A percentile compares a stretch with the other conserved stretches of the same genome.
phyloP scores from a whole-genome alignment of 106 monocot species.

The Ottelia alismoides region DNA sequence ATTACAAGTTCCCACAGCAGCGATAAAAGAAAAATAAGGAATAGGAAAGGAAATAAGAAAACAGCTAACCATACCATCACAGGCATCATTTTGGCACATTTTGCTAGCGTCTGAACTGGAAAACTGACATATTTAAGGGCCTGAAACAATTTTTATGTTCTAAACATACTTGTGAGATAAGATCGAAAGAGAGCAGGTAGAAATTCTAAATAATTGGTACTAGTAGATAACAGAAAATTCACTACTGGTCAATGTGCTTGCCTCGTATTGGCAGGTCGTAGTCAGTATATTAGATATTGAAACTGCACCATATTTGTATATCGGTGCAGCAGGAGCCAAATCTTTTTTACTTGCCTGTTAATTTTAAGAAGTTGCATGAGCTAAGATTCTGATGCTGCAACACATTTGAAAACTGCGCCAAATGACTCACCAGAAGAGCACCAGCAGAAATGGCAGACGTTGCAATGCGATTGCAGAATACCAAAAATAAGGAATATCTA shows the following conservation, averaged over 20 bases:
- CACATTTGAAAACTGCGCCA: neutral
- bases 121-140: constrained; percentile 99
- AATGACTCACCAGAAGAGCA: constrained; percentile 49
- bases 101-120: constrained; percentile 94
- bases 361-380: neutral
- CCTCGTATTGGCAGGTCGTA: constrained; percentile 98
- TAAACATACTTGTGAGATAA: neutral
- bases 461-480: constrained; percentile 81
- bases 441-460: constrained; percentile 76
- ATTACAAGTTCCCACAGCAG: too few relatives aligned
- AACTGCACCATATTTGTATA: constrained; percentile 66
- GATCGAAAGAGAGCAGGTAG: too few relatives aligned
- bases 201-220: neutral
- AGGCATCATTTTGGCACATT: constrained; percentile 99
- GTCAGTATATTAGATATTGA: constrained; percentile 93
- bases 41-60: too few relatives aligned
- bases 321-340: constrained; percentile 77
- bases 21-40: too few relatives aligned
- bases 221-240: neutral
- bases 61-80: constrained; percentile 98
- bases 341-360: constrained; percentile 68
- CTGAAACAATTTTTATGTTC: constrained; percentile 29
- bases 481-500: constrained; percentile 85
- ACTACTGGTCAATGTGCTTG: neutral
- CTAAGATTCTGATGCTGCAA: neutral